Conservation (phyloP, 108 stramenopile genomes). For the Hondaea fermentalgiana region DNA sequence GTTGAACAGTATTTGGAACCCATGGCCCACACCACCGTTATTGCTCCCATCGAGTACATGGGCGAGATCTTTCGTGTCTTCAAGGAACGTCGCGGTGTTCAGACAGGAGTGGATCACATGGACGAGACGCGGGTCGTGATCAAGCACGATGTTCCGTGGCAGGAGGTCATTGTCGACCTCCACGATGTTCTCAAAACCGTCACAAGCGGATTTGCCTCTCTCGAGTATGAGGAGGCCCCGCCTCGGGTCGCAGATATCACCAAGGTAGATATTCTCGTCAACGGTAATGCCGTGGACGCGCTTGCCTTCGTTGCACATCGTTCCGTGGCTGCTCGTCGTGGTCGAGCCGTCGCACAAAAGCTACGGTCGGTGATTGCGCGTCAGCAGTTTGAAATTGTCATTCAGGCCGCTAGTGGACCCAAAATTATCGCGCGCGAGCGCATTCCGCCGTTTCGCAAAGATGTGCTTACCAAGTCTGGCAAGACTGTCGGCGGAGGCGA, state of each 20-base stretch:
- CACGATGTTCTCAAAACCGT: constrained; percentile 91
- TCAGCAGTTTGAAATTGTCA: constrained; percentile 93
- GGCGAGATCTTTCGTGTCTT: constrained; percentile 42
- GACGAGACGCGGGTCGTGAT: constrained; percentile 65
- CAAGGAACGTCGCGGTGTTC: constrained; percentile 33
- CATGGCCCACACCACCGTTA: constrained; percentile 63
- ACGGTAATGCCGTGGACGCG: constrained; percentile 78
- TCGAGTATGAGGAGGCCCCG: constrained; percentile 86
- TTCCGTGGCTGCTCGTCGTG: constrained; percentile 61
- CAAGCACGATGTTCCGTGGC: constrained; percentile 66
- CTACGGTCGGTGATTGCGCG: constrained; percentile 80
- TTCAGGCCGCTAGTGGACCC: constrained; percentile 85
- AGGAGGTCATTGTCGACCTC: constrained; percentile 92
- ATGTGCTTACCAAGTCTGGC: constrained; percentile 83
- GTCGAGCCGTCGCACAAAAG: constrained; percentile 71
- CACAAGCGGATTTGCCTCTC: constrained; percentile 92
- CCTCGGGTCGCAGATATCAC: constrained; percentile 70
- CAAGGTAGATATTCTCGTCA: constrained; percentile 89
- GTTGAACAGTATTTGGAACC: constrained; percentile 63
- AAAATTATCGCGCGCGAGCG: constrained; percentile 74
- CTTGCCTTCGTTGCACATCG: constrained; percentile 82
- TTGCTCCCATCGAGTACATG: constrained; percentile 39
- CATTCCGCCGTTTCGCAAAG: constrained; percentile 85
- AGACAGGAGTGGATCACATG: constrained; percentile 23
- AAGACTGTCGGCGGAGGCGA: constrained; percentile 96